Evolutionary conservation across 2,329 filamentous ascomycete genomes (phyloP).

Genomic region (Nigrospora oryzae): DNA sequence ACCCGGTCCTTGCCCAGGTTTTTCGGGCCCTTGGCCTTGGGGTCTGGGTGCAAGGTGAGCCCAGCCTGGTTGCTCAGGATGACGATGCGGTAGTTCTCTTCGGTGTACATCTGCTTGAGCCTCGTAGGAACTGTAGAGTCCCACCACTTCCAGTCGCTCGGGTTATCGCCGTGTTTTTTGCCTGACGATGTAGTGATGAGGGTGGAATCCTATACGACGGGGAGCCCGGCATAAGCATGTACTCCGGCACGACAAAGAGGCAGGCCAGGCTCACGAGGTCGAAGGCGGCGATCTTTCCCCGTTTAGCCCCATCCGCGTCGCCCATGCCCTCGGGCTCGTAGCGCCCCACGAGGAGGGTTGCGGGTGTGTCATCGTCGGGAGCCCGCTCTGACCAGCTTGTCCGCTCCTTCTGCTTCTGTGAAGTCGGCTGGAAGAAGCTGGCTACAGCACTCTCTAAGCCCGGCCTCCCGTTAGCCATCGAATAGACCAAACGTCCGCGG

Average conservation of each 20-base stretch:
- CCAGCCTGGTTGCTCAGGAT: conserved; percentile 87
- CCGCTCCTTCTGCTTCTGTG: conserved; percentile 73
- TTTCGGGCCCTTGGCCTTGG: conserved; percentile 58
- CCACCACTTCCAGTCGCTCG: conserved; percentile 94
- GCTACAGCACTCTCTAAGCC: conserved; percentile 57
- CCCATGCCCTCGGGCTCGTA: conserved; percentile 42
- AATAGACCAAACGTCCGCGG: neutral
- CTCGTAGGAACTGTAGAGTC: conserved; percentile 58
- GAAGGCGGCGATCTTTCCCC: conserved; percentile 61
- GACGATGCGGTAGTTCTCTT: conserved; percentile 66
- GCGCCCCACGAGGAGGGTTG: conserved; percentile 66
- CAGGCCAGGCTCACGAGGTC: conserved; percentile 43
- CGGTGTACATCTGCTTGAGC: conserved; percentile 56
- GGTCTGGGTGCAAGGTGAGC: conserved; percentile 63
- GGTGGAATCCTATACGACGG: conserved; percentile 63
- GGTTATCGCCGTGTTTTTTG: conserved; percentile 63
- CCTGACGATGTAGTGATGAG: conserved; percentile 74
- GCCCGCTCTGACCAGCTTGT: conserved; percentile 65
- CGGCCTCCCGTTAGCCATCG: neutral
- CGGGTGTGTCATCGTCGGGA: conserved; percentile 33
- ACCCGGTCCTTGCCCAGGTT: conserved; percentile 54
- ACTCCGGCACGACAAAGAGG: neutral
- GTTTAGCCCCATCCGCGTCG: conserved; percentile 19
- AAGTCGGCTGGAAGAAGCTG: conserved; percentile 81
- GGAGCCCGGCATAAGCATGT: conserved; percentile 1